A percentile compares a stretch with the other conserved stretches of the same genome.
phyloP scores from a whole-genome alignment of 768 basidiomycete species.

The Mycena crocata region DNA sequence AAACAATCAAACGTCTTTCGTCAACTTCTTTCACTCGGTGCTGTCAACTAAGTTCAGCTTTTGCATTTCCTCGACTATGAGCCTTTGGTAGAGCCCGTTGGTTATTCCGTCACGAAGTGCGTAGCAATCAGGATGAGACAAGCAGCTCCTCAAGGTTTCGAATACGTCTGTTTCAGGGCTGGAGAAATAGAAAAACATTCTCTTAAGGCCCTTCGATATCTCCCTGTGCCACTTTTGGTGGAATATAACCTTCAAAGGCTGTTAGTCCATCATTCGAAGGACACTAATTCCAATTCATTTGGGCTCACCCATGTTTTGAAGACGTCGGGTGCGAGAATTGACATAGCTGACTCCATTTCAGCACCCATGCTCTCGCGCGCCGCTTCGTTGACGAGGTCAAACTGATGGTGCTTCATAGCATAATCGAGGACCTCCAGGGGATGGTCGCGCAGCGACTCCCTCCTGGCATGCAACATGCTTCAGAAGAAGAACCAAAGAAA shows the following conservation, averaged over 20 bases:
- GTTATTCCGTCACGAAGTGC: too few species aligned
- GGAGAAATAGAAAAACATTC: too few species aligned
- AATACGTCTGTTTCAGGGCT: too few species aligned
- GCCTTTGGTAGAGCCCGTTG: too few species aligned
- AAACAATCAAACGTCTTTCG: too few species aligned
- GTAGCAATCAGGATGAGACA: too few species aligned
- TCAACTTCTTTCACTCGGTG: too few species aligned
- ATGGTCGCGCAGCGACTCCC: not conserved
- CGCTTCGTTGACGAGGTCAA: not conserved
- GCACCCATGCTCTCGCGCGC: not conserved
- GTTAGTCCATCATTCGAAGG: not conserved
- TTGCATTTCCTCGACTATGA: too few species aligned
- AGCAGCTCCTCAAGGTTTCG: too few species aligned
- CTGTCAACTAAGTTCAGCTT: too few species aligned
- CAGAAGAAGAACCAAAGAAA: not conserved
- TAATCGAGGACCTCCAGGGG: slow-evolving; percentile 1
- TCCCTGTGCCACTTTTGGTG: not conserved
- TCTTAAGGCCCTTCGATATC: too few species aligned
- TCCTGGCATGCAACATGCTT: not conserved
- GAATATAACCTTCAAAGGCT: not conserved
- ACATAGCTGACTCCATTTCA: not conserved
- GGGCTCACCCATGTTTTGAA: not conserved
- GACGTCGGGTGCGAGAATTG: not conserved
- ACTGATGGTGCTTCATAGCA: not conserved
- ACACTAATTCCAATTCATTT: too few species aligned